Evolutionary conservation across 305 asterid species (phyloP).

Genomic region (Galium porrigens): DNA sequence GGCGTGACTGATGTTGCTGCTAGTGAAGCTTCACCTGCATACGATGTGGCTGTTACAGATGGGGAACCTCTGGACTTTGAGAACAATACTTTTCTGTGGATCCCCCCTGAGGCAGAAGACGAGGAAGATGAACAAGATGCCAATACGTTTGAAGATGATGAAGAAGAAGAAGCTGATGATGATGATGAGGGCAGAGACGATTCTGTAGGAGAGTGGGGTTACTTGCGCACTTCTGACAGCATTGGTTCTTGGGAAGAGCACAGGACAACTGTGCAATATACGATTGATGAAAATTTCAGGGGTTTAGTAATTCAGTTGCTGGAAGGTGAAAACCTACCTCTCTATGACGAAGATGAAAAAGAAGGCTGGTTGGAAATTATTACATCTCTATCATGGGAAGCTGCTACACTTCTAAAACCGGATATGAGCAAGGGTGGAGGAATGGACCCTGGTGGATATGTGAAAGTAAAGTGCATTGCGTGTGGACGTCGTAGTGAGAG

Average conservation of each 20-base stretch:
- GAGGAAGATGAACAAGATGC: slow-evolving; percentile 60
- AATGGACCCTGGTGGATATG: slow-evolving; percentile 89
- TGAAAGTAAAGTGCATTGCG: slow-evolving; percentile 68
- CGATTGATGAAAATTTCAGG: slow-evolving; percentile 57
- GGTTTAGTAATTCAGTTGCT: slow-evolving; percentile 57
- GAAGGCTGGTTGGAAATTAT: slow-evolving; percentile 66
- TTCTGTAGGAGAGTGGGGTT: slow-evolving; percentile 61
- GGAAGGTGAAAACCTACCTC: slow-evolving; percentile 46
- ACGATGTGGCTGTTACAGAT: slow-evolving; percentile 28
- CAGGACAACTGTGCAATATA: slow-evolving; percentile 48
- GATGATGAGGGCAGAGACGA: slow-evolving; percentile 40
- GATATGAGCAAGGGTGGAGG: slow-evolving; percentile 66
- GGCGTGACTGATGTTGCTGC: slow-evolving; percentile 22
- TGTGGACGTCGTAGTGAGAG: slow-evolving; percentile 58
- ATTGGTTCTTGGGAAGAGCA: slow-evolving; percentile 50
- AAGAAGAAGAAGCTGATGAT: slow-evolving; percentile 37
- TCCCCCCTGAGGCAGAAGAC: slow-evolving; percentile 72
- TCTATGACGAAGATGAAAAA: slow-evolving; percentile 24
- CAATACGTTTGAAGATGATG: slow-evolving; percentile 31
- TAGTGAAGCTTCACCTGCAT: slow-evolving; percentile 21
- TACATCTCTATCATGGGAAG: slow-evolving; percentile 63
- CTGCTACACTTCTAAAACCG: slow-evolving; percentile 64
- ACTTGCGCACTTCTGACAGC: slow-evolving; percentile 39
- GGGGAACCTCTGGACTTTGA: slow-evolving; percentile 53
- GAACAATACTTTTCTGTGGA: slow-evolving; percentile 49